These are phyloP conservation scores for Lipomyces sp. DNA, from an alignment of 805 yeast species.

Conservation along the genomic window DNA sequence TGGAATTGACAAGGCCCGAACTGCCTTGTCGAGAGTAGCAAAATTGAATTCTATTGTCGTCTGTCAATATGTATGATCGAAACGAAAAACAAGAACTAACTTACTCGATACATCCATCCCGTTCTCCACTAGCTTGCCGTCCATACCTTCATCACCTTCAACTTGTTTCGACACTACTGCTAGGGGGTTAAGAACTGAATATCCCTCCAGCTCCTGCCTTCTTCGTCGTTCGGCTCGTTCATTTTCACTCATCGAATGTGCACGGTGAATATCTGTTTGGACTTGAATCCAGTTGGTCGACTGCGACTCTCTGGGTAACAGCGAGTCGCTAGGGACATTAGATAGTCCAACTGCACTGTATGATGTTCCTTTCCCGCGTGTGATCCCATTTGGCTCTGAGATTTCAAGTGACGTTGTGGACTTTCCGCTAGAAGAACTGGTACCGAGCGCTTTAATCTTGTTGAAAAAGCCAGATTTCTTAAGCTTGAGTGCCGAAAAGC, in stretches of 20 bases:
- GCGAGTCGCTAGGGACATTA: background rate
- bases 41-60: constrained; percentile 21
- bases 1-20: constrained; percentile 27
- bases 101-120: constrained; percentile 30
- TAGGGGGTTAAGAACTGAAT: constrained; percentile 65
- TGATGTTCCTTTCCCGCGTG: constrained; percentile 16
- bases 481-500: constrained; percentile 38
- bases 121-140: constrained; percentile 32
- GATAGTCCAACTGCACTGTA: constrained; percentile 12
- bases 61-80: background rate
- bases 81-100: background rate
- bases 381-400: background rate
- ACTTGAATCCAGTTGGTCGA: constrained; percentile 55
- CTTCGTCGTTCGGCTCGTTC: constrained; percentile 75
- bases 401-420: constrained; percentile 12
- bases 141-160: constrained; percentile 41
- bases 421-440: constrained; percentile 18
- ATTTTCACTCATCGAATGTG: constrained; percentile 66
- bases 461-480: constrained; percentile 39
- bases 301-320: constrained; percentile 16
- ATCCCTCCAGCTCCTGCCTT: constrained; percentile 62
- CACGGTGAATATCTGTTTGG: constrained; percentile 68
- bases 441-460: constrained; percentile 28
- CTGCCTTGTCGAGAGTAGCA: constrained; percentile 29
- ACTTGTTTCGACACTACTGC: constrained; percentile 24